Evolutionary conservation across 495 filamentous ascomycete genomes (phyloP), one percentile per base, ranked within the genome.

Genomic region (Penicillium flavigenum): DNA sequence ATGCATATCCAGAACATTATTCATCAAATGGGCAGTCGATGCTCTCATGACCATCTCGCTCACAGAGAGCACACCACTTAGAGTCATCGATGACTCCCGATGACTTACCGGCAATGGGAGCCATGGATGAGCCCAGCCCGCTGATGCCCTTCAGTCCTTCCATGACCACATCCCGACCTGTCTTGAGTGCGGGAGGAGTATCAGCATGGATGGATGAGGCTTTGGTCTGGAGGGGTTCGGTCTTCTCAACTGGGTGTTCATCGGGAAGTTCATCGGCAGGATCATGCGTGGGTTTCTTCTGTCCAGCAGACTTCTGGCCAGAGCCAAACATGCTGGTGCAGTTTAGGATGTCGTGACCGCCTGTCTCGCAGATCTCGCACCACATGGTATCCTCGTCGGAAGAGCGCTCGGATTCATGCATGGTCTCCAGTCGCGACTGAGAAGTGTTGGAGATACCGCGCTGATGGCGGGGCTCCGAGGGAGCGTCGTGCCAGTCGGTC

Each of bases 11-110:
- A 38, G 47, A 57, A 64, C 87, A 87, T 63, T 83, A 88, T 67
- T 93, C 91, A 70, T 97, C 92, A 73, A 95, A 88, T 14, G 92
- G 93, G 76, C 93, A 98, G 70, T 95, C 90, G 57, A 95, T 91
- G 66, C 91, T 96, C 70, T 94, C 89, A 66, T 99, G 94, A 31
- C 94, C 94, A 66, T 98, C 95, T 52, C 88, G 83, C 78, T 99
- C 94, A 70, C 94, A 99, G 45, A 98, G 78, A 51, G 95, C 94
- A 75, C 94, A 99, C 94, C 94, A 99, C 74, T 94, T 96, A 54
- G 84, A 78, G 60, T 85, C 83, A 64, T 98, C 90, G 56, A 94
- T 81, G 34, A 88, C 77, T 1, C 86, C 86, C 48, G 83, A 90
- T 53, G 87, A 85, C 76, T 94, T 96, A 38, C 91, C 92, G 5